phyloP scores from a whole-genome alignment of 768 basidiomycete species.

The Royoungia palumana region DNA sequence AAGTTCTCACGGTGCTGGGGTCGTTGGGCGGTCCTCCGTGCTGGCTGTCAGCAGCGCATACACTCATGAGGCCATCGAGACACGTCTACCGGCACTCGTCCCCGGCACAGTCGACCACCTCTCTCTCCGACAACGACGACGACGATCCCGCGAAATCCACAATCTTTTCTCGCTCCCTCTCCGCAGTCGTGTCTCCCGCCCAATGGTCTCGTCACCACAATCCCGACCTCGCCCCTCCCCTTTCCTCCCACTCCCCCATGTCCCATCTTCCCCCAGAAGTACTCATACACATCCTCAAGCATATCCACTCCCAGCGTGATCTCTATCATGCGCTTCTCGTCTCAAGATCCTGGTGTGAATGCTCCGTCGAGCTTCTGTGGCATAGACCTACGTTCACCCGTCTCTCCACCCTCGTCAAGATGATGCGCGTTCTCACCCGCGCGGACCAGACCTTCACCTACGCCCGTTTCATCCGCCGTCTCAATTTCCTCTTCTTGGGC shows the following conservation, averaged over 20 bases:
- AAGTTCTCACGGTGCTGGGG: constrained; percentile 15
- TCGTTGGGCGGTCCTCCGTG: too few species aligned
- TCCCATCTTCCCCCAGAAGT: constrained; percentile 83
- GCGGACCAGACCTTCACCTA: constrained; percentile 82
- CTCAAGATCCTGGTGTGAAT: constrained; percentile 92
- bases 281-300: constrained; percentile 87
- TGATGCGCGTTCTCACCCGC: constrained; percentile 66
- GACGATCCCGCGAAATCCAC: constrained; percentile 56
- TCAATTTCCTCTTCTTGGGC: constrained; percentile 81
- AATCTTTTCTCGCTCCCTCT: constrained; percentile 36
- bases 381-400: constrained; percentile 79
- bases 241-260: constrained; percentile 50
- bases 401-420: constrained; percentile 67
- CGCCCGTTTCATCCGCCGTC: constrained; percentile 79
- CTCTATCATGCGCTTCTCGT: constrained; percentile 76
- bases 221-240: constrained; percentile 29
- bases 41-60: background rate
- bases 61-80: constrained; percentile 29
- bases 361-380: constrained; percentile 93
- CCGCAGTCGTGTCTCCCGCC: constrained; percentile 55
- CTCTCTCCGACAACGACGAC: constrained; percentile 70
- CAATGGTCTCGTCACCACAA: constrained; percentile 50
- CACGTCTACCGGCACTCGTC: constrained; percentile 41
- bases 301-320: constrained; percentile 71
- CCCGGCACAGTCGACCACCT: constrained; percentile 70